Conservation (phyloP, 306 rosid genomes). For the Acacia acuminata region DNA sequence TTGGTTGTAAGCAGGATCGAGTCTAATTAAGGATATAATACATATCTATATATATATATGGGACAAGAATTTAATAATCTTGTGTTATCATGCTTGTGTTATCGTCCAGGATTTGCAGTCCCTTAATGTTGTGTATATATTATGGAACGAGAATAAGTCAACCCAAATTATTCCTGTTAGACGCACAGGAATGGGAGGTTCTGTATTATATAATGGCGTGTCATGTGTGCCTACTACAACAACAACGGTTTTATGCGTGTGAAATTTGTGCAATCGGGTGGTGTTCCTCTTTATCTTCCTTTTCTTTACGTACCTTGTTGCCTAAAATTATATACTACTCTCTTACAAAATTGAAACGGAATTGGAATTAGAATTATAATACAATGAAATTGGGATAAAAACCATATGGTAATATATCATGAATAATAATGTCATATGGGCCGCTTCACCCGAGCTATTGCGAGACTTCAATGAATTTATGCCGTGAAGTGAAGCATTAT, state of each 20-base stretch:
- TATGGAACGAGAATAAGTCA: slow-evolving; percentile 12
- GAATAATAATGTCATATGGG: neutral
- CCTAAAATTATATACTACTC: neutral
- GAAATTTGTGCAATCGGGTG: neutral
- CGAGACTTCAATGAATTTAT: neutral
- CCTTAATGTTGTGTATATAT: neutral
- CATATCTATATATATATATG: neutral
- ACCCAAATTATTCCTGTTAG: slow-evolving; percentile 11
- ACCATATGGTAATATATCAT: neutral
- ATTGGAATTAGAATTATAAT: neutral
- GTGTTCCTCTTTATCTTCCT: neutral
- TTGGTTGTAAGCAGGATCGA: slow-evolving; percentile 38
- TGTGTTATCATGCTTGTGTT: neutral
- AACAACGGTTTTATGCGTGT: slow-evolving; percentile 15
- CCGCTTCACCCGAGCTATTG: neutral
- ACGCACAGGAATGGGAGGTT: neutral
- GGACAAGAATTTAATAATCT: neutral
- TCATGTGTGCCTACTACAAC: neutral
- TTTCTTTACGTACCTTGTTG: neutral
- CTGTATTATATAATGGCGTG: slow-evolving; percentile 7
- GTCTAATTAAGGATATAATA: neutral
- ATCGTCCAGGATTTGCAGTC: slow-evolving; percentile 5
- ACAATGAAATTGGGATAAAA: neutral
- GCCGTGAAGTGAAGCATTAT: neutral
- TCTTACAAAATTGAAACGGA: neutral